A percentile compares a stretch with the other conserved stretches of the same genome.
These are phyloP conservation scores for Agaricus subrufescens DNA, from an alignment of 768 basidiomycete species.

Conservation along the genomic window DNA sequence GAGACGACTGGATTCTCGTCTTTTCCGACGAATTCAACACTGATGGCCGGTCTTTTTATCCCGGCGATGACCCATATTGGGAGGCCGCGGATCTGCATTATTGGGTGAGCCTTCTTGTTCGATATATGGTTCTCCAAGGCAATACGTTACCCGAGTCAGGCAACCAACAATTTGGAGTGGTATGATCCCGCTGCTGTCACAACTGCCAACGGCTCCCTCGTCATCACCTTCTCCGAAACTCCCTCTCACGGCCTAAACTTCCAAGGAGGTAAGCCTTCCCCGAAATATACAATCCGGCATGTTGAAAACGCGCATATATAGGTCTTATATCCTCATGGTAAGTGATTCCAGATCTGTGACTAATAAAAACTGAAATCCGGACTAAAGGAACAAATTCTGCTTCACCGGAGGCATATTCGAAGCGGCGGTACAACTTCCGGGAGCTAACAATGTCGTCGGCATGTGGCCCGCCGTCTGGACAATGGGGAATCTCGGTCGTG, in stretches of 20 bases:
- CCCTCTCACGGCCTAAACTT: conserved; percentile 60
- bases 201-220: conserved; percentile 65
- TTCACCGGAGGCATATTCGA: conserved; percentile 78
- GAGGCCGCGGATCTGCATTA: conserved; percentile 77
- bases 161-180: conserved; percentile 79
- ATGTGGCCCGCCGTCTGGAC: conserved; percentile 83
- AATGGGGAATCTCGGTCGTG: conserved; percentile 60
- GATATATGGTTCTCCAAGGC: neutral
- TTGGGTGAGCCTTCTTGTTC: conserved; percentile 42
- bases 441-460: conserved; percentile 54
- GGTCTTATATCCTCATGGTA: conserved; percentile 36
- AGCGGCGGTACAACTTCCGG: conserved; percentile 55
- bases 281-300: neutral
- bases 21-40: conserved; percentile 82
- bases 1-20: conserved; percentile 51
- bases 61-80: conserved; percentile 85
- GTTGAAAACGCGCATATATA: conserved; percentile 17
- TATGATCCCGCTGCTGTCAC: conserved; percentile 76
- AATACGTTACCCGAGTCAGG: conserved; percentile 18
- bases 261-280: conserved; percentile 45
- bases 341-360: conserved; percentile 24
- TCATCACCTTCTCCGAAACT: conserved; percentile 61
- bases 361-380: neutral
- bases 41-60: conserved; percentile 73
- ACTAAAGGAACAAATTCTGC: conserved; percentile 73